Conservation (phyloP, 2,329 filamentous ascomycete species). For the Aspergillus jensenii region DNA sequence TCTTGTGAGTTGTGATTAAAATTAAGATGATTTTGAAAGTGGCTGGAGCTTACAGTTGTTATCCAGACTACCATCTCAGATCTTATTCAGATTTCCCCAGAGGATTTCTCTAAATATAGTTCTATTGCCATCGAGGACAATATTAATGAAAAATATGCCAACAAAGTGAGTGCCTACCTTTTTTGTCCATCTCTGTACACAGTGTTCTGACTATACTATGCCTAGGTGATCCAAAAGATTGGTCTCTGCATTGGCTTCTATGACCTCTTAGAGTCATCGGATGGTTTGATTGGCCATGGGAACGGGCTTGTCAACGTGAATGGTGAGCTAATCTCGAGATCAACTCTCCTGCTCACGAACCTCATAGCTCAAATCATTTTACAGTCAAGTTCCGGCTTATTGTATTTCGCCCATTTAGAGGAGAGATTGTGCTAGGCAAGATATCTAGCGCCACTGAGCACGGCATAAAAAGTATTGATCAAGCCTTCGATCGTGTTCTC, state of each 20-base stretch:
- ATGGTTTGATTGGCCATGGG: conserved; percentile 90
- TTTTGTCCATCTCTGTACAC: no score
- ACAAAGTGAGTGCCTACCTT: conserved; percentile 61
- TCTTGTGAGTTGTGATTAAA: conserved; percentile 39
- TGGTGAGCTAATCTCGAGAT: conserved; percentile 51
- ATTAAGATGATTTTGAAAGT: neutral
- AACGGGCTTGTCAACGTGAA: conserved; percentile 93
- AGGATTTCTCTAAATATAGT: conserved; percentile 80
- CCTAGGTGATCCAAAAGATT: conserved; percentile 81
- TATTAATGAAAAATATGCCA: conserved; percentile 95
- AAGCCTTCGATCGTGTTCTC: neutral
- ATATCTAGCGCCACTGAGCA: conserved; percentile 73
- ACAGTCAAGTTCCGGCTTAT: conserved; percentile 88
- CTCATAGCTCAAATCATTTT: conserved; percentile 1
- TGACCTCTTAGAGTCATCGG: conserved; percentile 83
- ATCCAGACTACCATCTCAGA: conserved; percentile 86
- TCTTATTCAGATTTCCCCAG: conserved; percentile 86
- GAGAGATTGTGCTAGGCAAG: conserved; percentile 82
- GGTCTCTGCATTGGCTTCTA: conserved; percentile 93
- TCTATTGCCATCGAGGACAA: conserved; percentile 88
- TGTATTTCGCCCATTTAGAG: conserved; percentile 94
- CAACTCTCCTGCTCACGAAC: neutral
- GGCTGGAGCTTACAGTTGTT: conserved; percentile 12
- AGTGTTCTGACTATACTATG: conserved; percentile 2
- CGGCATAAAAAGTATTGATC: conserved; percentile 65